Conservation (phyloP, 2,329 filamentous ascomycete genomes). For the Neonectria ditissima region DNA sequence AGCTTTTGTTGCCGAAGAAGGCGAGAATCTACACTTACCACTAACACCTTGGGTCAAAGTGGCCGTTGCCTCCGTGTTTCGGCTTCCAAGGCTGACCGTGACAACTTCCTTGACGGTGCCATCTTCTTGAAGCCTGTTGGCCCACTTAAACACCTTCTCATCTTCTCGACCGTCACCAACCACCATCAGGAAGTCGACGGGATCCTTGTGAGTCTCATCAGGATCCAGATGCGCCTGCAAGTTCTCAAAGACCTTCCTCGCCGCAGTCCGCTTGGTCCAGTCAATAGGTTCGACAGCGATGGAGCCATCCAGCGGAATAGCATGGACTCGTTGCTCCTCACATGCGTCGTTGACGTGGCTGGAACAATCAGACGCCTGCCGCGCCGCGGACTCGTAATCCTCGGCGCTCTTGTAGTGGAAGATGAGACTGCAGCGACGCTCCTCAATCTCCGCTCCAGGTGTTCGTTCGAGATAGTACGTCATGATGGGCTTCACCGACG, state of each 20-base stretch:
- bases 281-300: conserved; percentile 87
- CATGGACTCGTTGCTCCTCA: conserved; percentile 84
- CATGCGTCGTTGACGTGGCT: conserved; percentile 97
- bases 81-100: conserved; percentile 86
- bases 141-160: conserved; percentile 94
- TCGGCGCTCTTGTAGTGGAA: conserved; percentile 90
- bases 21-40: conserved; percentile 66
- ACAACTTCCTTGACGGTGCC: conserved; percentile 75
- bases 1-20: not conserved
- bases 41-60: conserved; percentile 93
- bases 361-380: conserved; percentile 89
- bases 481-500: conserved; percentile 83
- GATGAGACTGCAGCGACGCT: conserved; percentile 89
- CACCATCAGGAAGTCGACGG: conserved; percentile 88
- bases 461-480: conserved; percentile 91
- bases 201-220: conserved; percentile 47
- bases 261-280: conserved; percentile 89
- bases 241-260: conserved; percentile 76
- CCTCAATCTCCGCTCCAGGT: conserved; percentile 87
- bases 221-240: conserved; percentile 56
- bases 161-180: conserved; percentile 93
- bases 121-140: conserved; percentile 76
- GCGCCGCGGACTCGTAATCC: conserved; percentile 78
- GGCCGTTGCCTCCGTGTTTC: conserved; percentile 87
- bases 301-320: conserved; percentile 81